Percentiles rank a stretch among this genome's conserved stretches.
Conservation (phyloP, 2,329 filamentous ascomycete genomes). For the Mollisiaceae sp. region DNA sequence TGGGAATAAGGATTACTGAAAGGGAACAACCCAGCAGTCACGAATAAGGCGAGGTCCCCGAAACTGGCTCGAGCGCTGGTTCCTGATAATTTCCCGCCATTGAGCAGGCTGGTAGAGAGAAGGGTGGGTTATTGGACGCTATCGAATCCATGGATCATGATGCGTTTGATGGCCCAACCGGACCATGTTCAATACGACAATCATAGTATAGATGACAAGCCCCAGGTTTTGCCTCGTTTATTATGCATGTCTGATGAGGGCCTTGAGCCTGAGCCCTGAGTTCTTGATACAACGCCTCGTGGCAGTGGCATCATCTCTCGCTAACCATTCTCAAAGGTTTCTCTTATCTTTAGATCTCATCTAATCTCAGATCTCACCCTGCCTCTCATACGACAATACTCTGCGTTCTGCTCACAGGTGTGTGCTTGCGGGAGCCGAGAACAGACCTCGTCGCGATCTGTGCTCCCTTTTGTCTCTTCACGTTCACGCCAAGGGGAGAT, state of each 20-base stretch:
- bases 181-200: constrained; percentile 34
- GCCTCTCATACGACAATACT: constrained; percentile 3
- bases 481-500: background rate
- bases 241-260: constrained; percentile 27
- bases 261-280: background rate
- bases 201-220: constrained; percentile 32
- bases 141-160: constrained; percentile 27
- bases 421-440: constrained; percentile 1
- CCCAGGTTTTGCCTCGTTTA: constrained; percentile 20
- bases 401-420: background rate
- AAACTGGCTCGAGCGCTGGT: constrained; percentile 24
- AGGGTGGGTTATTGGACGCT: constrained; percentile 28
- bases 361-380: constrained; percentile 24
- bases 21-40: constrained; percentile 6
- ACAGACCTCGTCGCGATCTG: constrained; percentile 4
- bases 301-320: constrained; percentile 30
- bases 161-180: constrained; percentile 27
- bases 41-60: background rate
- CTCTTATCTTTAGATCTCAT: constrained; percentile 27
- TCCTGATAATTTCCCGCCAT: constrained; percentile 25
- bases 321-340: constrained; percentile 12
- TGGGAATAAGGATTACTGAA: constrained; percentile 14
- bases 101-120: constrained; percentile 3
- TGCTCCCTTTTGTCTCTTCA: constrained; percentile 5
- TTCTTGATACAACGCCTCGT: constrained; percentile 27